Conservation (phyloP, 2,329 filamentous ascomycete species). For the Torrubiellomyces zombiae region DNA sequence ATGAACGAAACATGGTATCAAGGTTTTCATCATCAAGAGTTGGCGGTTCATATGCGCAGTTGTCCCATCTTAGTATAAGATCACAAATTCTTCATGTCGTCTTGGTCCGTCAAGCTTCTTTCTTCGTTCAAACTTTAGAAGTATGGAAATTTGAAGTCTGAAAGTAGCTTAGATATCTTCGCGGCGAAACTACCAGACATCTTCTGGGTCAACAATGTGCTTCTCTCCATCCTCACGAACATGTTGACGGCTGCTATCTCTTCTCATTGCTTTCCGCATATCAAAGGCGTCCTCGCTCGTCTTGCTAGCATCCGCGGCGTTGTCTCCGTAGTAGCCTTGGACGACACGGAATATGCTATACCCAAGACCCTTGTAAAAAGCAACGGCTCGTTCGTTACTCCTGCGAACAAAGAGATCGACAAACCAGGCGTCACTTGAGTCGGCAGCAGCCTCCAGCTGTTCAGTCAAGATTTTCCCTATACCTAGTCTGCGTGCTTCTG, state of each 20-base stretch:
- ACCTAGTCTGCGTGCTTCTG: constrained; percentile 68
- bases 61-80: no score
- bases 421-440: constrained; percentile 79
- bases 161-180: neutral
- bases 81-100: no score
- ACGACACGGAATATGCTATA: constrained; percentile 84
- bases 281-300: constrained; percentile 79
- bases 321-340: constrained; percentile 83
- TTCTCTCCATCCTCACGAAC: constrained; percentile 67
- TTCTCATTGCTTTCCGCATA: constrained; percentile 82
- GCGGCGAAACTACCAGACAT: constrained; percentile 51
- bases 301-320: constrained; percentile 45
- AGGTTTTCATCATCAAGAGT: no score
- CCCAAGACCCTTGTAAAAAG: constrained; percentile 79
- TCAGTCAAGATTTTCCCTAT: constrained; percentile 72
- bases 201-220: constrained; percentile 60
- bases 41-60: no score
- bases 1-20: no score
- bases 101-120: no score
- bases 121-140: neutral
- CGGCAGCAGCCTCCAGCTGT: constrained; percentile 65
- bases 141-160: neutral
- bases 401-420: constrained; percentile 86
- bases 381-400: constrained; percentile 75
- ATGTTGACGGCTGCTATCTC: constrained; percentile 62